A percentile compares a stretch with the other conserved stretches of the same genome.
These are phyloP conservation scores for Macrophomina tecta DNA, from an alignment of 2,329 filamentous ascomycete genomes.

Conservation along the genomic window DNA sequence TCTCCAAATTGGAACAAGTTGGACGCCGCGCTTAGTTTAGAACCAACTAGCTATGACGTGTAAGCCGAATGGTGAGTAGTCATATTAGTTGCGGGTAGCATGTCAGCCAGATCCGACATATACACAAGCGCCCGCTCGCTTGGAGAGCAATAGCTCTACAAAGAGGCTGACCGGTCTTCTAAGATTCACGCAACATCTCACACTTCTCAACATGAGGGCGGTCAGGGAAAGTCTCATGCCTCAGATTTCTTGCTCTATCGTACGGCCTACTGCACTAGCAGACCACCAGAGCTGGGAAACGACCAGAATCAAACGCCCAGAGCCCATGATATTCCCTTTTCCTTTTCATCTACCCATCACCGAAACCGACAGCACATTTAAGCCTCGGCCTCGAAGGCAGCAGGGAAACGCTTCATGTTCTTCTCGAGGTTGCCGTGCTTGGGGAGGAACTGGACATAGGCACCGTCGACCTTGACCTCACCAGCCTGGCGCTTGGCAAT, in stretches of 20 bases:
- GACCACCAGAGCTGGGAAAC: constrained; percentile 19
- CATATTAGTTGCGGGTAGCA: too few relatives aligned
- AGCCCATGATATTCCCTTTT: constrained; percentile 28
- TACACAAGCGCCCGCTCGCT: too few relatives aligned
- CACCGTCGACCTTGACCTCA: constrained; percentile 94
- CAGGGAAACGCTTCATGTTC: constrained; percentile 95
- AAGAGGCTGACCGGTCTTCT: not conserved
- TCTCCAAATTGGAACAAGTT: too few relatives aligned
- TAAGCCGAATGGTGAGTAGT: too few relatives aligned
- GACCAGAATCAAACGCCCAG: constrained; percentile 21
- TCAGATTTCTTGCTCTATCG: constrained; percentile 28
- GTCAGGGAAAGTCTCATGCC: constrained; percentile 27
- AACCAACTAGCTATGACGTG: too few relatives aligned
- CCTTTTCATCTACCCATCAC: constrained; percentile 17
- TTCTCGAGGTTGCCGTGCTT: constrained; percentile 85
- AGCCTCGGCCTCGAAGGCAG: constrained; percentile 70
- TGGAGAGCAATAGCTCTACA: not conserved
- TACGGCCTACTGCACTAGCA: constrained; percentile 26
- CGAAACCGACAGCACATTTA: constrained; percentile 32
- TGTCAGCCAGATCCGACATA: too few relatives aligned
- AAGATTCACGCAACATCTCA: not conserved
- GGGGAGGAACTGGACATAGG: constrained; percentile 98
- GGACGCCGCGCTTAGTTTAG: too few relatives aligned
- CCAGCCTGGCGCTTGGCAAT: constrained; percentile 92
- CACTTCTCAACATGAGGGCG: constrained; percentile 8